These are phyloP conservation scores for Ustilago curta DNA, from an alignment of 1,284 basidiomycete genomes.

Conservation along the genomic window DNA sequence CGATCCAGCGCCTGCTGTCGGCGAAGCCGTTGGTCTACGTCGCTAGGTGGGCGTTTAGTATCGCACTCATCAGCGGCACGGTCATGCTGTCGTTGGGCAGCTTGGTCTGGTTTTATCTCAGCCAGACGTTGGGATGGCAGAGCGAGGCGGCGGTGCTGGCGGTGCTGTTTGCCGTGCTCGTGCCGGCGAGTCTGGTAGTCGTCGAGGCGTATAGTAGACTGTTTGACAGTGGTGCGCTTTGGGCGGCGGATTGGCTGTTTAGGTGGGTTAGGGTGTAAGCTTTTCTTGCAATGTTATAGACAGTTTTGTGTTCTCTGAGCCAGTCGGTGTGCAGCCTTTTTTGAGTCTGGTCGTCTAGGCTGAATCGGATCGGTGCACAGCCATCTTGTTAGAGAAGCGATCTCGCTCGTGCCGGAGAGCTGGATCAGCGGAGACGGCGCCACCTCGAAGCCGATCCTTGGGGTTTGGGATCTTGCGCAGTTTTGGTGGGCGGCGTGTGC, in stretches of 20 bases:
- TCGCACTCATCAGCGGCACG: slow-evolving; percentile 52
- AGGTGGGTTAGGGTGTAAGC: slow-evolving; percentile 40
- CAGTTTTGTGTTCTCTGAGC: too few relatives aligned
- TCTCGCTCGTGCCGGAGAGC: too few relatives aligned
- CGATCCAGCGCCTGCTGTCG: slow-evolving; percentile 15
- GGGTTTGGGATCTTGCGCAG: too few relatives aligned
- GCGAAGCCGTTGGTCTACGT: slow-evolving; percentile 23
- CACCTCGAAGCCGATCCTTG: too few relatives aligned
- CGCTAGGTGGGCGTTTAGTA: slow-evolving; percentile 49
- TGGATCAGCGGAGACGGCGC: too few relatives aligned
- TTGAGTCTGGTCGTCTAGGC: too few relatives aligned
- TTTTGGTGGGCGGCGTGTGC: too few relatives aligned
- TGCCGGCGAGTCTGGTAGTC: slow-evolving; percentile 31
- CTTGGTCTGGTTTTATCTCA: slow-evolving; percentile 30
- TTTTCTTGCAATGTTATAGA: not conserved
- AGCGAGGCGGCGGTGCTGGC: slow-evolving; percentile 25
- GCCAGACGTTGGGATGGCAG: slow-evolving; percentile 16
- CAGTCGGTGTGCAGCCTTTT: too few relatives aligned
- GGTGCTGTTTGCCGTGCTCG: slow-evolving; percentile 26
- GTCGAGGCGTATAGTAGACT: slow-evolving; percentile 36
- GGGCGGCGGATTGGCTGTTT: slow-evolving; percentile 38
- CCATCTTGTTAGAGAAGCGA: too few relatives aligned
- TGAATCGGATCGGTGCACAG: too few relatives aligned
- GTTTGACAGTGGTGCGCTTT: slow-evolving; percentile 42
- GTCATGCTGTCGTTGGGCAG: slow-evolving; percentile 54